These are phyloP conservation scores for Paramecium pentaurelia DNA, from an alignment of 73 alveolate species.

Conservation along the genomic window DNA sequence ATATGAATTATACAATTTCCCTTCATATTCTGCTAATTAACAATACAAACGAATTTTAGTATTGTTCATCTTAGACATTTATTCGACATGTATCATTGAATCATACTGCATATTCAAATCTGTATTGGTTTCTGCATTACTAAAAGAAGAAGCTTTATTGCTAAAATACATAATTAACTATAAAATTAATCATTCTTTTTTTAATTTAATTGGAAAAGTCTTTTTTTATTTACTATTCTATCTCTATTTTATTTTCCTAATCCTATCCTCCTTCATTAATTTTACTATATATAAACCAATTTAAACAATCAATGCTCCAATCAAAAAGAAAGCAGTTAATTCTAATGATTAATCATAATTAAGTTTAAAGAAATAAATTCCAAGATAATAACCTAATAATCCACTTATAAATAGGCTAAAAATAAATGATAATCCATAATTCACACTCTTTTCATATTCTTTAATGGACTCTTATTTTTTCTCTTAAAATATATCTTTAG, in stretches of 20 bases:
- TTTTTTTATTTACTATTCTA: background rate
- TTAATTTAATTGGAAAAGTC: background rate
- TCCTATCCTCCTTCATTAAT: background rate
- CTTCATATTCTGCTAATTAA: background rate
- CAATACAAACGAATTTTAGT: background rate
- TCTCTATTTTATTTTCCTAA: background rate
- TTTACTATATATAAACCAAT: background rate
- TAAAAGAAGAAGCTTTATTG: background rate
- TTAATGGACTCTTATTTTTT: background rate
- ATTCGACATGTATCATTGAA: background rate
- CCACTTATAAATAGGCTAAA: background rate
- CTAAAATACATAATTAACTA: slow-evolving; percentile 4
- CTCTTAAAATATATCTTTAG: background rate
- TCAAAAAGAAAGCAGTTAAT: background rate
- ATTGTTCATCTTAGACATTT: background rate
- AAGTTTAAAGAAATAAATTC: background rate
- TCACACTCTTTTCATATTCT: slow-evolving; percentile 5
- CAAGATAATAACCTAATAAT: background rate
- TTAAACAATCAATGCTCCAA: background rate
- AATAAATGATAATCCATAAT: slow-evolving; percentile 1
- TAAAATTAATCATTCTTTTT: background rate
- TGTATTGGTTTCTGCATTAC: background rate
- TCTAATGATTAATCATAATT: background rate
- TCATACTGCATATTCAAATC: background rate
- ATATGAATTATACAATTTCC: background rate